Evolutionary conservation across 2,329 filamentous ascomycete species (phyloP), one percentile per base, ranked within the genome.

Genomic region (Fusarium sp.): DNA sequence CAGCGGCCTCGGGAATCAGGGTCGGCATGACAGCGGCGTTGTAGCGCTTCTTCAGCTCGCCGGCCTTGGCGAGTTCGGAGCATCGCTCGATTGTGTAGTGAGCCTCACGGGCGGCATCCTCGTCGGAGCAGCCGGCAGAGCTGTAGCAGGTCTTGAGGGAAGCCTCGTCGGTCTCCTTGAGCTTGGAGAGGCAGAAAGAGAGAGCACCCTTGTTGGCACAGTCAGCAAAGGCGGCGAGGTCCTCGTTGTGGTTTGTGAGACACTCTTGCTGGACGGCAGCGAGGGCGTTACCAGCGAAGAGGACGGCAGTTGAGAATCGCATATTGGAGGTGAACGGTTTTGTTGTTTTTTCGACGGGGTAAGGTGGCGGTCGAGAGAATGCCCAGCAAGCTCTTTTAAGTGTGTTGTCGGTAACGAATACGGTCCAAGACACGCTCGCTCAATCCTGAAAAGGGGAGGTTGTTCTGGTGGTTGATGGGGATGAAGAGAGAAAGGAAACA

Each of bases 161-260:
- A 20, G 63, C 55, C 16, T 74, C 53, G 48, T 74, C 71, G 60
- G 79, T 69, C 66, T 75, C 66, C 55, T 78, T 65, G 30, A 80
- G 77, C 34, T 74, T 66, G 12, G 72, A 63, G 51, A 88, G 78
- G 75, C 85, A 88, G 71, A 78, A 62, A 54, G 77, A 74, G 66
- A 87, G 78, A 41, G 80, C 78, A 59, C 75, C 77, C 59, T 75
- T 74, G 71, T 84, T 75, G 48, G 83, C 84, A 75, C 85, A 87
- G 55, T 78, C 78, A 16, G 84, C 78, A 41, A 77, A 75, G 18
- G 60, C 66, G 48, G 83, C 81, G 50, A 87, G 78, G 51, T 81
- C 77, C 25, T 67, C 57, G 66, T 80, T 78, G 67, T 81, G 76
- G 55, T 75, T 65, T 51, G 76, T 74, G 56, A 87, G 73, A 72